These are phyloP conservation scores for Leccinum disarticulatum DNA, from an alignment of 768 basidiomycete genomes.

Conservation along the genomic window DNA sequence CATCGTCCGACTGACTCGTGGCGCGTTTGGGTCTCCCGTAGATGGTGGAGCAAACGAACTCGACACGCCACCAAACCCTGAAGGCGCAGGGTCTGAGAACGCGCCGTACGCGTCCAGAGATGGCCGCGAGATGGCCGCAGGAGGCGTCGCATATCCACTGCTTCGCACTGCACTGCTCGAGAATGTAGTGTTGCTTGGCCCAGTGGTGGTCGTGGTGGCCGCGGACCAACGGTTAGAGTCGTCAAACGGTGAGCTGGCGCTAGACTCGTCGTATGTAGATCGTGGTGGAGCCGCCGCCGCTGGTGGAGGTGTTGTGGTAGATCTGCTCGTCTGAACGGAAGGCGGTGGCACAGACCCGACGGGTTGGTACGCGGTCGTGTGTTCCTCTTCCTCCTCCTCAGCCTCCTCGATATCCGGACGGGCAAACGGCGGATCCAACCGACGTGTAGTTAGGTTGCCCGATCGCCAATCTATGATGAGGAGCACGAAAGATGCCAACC, in stretches of 20 bases:
- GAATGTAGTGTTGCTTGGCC: slow-evolving; percentile 24
- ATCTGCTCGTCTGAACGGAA: slow-evolving; percentile 31
- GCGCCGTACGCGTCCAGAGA: slow-evolving; percentile 90
- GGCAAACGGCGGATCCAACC: slow-evolving; percentile 76
- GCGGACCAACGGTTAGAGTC: slow-evolving; percentile 53
- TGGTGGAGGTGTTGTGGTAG: slow-evolving; percentile 14
- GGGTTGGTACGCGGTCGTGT: slow-evolving; percentile 47
- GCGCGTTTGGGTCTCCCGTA: slow-evolving; percentile 31
- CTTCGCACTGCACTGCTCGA: slow-evolving; percentile 22
- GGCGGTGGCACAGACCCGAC: slow-evolving; percentile 34
- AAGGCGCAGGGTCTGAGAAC: slow-evolving; percentile 84
- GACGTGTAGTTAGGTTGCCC: slow-evolving; percentile 48
- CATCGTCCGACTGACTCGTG: slow-evolving; percentile 84
- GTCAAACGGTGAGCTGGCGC: slow-evolving; percentile 44
- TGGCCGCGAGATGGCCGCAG: slow-evolving; percentile 45
- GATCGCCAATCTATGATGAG: slow-evolving; percentile 76
- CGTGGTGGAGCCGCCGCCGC: slow-evolving; percentile 17
- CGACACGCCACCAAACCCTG: slow-evolving; percentile 56
- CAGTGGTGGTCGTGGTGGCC: slow-evolving; percentile 28
- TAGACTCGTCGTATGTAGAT: slow-evolving; percentile 27
- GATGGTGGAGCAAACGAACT: slow-evolving; percentile 37
- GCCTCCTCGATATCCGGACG: slow-evolving; percentile 54
- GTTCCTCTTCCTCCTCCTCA: slow-evolving; percentile 54
- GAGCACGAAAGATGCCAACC: slow-evolving; percentile 67
- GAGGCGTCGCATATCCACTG: slow-evolving; percentile 32